Evolutionary conservation across 495 filamentous ascomycete genomes (phyloP), one percentile per base, ranked within the genome.

Genomic region (Podospora pseudopauciseta): DNA sequence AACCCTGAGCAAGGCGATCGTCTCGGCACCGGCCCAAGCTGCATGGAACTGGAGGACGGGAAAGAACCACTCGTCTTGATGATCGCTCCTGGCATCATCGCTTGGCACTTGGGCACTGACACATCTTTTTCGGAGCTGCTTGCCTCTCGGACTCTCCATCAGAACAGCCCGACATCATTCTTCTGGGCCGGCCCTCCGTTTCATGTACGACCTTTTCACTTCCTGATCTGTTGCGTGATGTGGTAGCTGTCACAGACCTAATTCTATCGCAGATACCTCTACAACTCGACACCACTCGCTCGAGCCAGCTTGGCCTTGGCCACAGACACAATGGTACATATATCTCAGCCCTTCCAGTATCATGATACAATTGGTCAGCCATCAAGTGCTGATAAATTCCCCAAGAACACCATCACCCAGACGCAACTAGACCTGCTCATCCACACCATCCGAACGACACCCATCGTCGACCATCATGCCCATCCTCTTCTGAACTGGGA

Each of bases 391-490:
- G 13, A 49, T 16, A 9, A 49, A 49, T 49, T 11, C 13, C 39
- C 3, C 7, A 49, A 49, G 39, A 49, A 49, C 15, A 49, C 39
- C 9, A 9, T 13, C 39, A 78, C 73, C 44, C 71, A 73, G 27
- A 56, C 72, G 18, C 74, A 79, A 60, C 53, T 80, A 13, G 74
- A 74, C 20, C 60, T 74, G 66, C 76, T 83, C 32, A 72, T 73
- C 18, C 75, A 73, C 11, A 81, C 78, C 60, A 88, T 95, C 61
- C 83, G 86, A 67, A 82, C 72, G 18, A 91, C 88, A 49, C 92
- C 93, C 0, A 85, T 94, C 70, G 94, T 97, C 74, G 93, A 97
- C 75, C 89, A 94, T 74, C 93, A 97, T 79, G 92, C 90, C 53
- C 93, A 97, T 74, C 93, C 82, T 18, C 78, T 86, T 1, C 79